These are phyloP conservation scores for Zygosaccharomyces kombuchaensis DNA, from an alignment of 805 yeast genomes.

Conservation along the genomic window DNA sequence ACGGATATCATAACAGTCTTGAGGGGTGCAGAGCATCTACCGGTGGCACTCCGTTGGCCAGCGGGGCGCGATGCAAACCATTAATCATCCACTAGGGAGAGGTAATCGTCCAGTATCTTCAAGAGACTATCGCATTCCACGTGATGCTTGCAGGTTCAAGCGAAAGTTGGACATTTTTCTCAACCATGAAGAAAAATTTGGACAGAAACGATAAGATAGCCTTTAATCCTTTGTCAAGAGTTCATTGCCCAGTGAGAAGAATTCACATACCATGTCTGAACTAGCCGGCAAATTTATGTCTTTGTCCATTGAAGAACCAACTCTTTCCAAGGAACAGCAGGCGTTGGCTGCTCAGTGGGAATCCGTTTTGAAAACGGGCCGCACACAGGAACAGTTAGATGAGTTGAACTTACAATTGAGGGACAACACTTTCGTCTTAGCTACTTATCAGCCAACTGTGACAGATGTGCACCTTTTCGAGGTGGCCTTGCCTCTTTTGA, in stretches of 20 bases:
- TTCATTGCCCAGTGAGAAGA: background rate
- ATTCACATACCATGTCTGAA: slow-evolving; percentile 27
- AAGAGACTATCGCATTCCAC: background rate
- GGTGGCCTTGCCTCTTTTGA: slow-evolving; percentile 56
- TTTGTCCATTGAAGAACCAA: slow-evolving; percentile 28
- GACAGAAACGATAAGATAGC: background rate
- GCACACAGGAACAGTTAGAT: slow-evolving; percentile 51
- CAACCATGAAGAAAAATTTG: background rate
- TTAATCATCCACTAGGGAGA: background rate
- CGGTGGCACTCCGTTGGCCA: background rate
- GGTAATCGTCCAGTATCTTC: background rate
- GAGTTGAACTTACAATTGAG: slow-evolving; percentile 68
- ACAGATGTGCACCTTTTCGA: slow-evolving; percentile 73
- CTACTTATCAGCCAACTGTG: slow-evolving; percentile 53
- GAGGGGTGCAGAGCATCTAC: background rate
- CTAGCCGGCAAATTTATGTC: slow-evolving; percentile 28
- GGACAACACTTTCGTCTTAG: slow-evolving; percentile 64
- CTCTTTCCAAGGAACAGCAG: slow-evolving; percentile 46
- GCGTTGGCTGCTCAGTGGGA: slow-evolving; percentile 78
- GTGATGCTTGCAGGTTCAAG: background rate
- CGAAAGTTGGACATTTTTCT: background rate
- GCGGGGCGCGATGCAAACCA: no score
- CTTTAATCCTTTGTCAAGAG: background rate
- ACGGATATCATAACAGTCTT: background rate
- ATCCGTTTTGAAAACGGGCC: slow-evolving; percentile 53